A percentile compares a stretch with the other conserved stretches of the same genome.
Conservation (phyloP, 2,329 filamentous ascomycete species). For the Colletotrichum camelliae region DNA sequence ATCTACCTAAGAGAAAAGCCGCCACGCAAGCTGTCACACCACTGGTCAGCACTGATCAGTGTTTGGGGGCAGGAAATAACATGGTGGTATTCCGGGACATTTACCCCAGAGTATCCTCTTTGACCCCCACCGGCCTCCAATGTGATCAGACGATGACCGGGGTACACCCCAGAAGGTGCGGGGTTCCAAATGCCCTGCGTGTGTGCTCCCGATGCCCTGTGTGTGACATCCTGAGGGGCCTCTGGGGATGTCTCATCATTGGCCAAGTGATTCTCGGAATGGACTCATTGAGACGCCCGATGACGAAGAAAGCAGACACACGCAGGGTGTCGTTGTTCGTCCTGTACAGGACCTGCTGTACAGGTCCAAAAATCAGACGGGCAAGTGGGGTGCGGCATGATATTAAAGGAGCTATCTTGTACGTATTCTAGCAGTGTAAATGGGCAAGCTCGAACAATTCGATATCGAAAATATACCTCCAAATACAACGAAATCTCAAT, state of each 20-base stretch:
- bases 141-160: neutral
- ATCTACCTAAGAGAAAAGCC: neutral
- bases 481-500: neutral
- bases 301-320: neutral
- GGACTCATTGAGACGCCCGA: neutral
- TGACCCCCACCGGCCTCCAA: neutral
- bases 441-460: neutral
- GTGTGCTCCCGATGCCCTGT: constrained; percentile 15
- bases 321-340: neutral
- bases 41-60: neutral
- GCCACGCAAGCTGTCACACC: neutral
- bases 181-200: constrained; percentile 27
- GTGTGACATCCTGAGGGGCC: neutral
- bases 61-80: neutral
- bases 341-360: neutral
- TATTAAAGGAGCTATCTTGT: neutral
- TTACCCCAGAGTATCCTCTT: constrained; percentile 18
- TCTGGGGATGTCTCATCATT: neutral
- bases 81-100: neutral
- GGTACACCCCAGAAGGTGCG: neutral
- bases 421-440: neutral
- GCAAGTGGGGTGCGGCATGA: neutral
- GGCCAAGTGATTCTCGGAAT: neutral
- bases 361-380: neutral
- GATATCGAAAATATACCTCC: neutral